These are phyloP conservation scores for Neostapfia colusana DNA, from an alignment of 176 grass and related monocot genomes.

Conservation along the genomic window DNA sequence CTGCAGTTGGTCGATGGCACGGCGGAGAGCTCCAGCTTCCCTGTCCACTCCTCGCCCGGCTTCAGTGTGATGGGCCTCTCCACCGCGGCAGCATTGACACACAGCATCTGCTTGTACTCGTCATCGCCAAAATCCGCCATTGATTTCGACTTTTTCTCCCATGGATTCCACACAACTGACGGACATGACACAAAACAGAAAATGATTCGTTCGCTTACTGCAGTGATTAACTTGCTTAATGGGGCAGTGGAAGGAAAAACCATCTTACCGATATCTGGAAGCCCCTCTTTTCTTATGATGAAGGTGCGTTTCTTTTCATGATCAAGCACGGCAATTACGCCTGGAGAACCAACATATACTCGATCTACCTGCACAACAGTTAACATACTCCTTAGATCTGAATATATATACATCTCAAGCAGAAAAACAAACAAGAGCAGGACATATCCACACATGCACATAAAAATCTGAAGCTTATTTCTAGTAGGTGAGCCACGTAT, in stretches of 20 bases:
- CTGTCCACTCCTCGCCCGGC: slow-evolving; percentile 94
- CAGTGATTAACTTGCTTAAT: neutral
- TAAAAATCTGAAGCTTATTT: too few relatives aligned
- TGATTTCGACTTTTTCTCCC: slow-evolving; percentile 78
- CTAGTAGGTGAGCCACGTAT: too few relatives aligned
- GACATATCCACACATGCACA: too few relatives aligned
- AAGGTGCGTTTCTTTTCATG: slow-evolving; percentile 89
- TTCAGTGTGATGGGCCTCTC: slow-evolving; percentile 70
- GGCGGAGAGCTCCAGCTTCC: slow-evolving; percentile 71
- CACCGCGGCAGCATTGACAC: slow-evolving; percentile 68
- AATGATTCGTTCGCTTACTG: neutral
- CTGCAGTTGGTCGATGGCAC: slow-evolving; percentile 77
- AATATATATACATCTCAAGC: neutral
- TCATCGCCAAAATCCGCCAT: slow-evolving; percentile 75
- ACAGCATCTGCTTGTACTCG: slow-evolving; percentile 92
- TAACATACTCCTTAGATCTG: neutral
- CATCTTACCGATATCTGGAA: slow-evolving; percentile 77
- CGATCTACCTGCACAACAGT: slow-evolving; percentile 65
- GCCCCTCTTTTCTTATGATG: slow-evolving; percentile 76
- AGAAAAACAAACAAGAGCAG: neutral
- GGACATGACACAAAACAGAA: neutral
- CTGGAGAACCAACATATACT: slow-evolving; percentile 74
- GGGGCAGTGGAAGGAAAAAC: neutral
- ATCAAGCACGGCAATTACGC: slow-evolving; percentile 82
- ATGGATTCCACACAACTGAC: slow-evolving; percentile 91